Percentiles rank a stretch among this genome's conserved stretches.
These are phyloP conservation scores for Amauroascus niger DNA, from an alignment of 2,329 filamentous ascomycete genomes.

Conservation along the genomic window DNA sequence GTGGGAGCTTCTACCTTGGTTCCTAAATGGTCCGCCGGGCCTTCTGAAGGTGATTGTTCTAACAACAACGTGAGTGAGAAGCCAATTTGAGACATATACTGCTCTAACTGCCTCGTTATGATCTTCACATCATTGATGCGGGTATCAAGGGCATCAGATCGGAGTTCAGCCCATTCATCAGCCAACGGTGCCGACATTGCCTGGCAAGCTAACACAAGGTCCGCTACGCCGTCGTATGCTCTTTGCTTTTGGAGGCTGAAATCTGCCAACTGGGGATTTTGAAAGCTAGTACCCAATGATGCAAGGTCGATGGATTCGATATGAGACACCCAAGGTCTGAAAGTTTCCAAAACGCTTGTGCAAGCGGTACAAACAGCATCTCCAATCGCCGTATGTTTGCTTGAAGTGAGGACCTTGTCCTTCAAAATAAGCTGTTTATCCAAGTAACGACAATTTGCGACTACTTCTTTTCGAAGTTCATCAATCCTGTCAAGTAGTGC, in stretches of 20 bases:
- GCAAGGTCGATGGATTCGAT: conserved; percentile 88
- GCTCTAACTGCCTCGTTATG: conserved; percentile 71
- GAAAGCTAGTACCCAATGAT: conserved; percentile 63
- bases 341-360: conserved; percentile 73
- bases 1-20: conserved; percentile 29
- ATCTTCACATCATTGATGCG: conserved; percentile 70
- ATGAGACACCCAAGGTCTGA: conserved; percentile 78
- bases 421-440: conserved; percentile 70
- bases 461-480: conserved; percentile 72
- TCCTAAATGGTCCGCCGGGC: conserved; percentile 33
- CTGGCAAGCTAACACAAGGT: conserved; percentile 79
- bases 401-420: conserved; percentile 71
- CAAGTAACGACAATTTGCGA: conserved; percentile 74
- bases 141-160: conserved; percentile 79
- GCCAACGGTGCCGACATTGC: conserved; percentile 81
- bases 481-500: conserved; percentile 74
- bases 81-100: conserved; percentile 74
- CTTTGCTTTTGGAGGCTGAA: conserved; percentile 88
- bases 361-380: conserved; percentile 73
- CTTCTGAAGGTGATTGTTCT: conserved; percentile 58
- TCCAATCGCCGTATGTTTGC: conserved; percentile 67
- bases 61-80: conserved; percentile 80
- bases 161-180: conserved; percentile 92
- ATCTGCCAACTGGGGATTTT: conserved; percentile 75
- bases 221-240: conserved; percentile 84